Base-by-base conservation (phyloP, 2,329 filamentous ascomycete genomes). In the Dactylonectria macrodidyma region DNA sequence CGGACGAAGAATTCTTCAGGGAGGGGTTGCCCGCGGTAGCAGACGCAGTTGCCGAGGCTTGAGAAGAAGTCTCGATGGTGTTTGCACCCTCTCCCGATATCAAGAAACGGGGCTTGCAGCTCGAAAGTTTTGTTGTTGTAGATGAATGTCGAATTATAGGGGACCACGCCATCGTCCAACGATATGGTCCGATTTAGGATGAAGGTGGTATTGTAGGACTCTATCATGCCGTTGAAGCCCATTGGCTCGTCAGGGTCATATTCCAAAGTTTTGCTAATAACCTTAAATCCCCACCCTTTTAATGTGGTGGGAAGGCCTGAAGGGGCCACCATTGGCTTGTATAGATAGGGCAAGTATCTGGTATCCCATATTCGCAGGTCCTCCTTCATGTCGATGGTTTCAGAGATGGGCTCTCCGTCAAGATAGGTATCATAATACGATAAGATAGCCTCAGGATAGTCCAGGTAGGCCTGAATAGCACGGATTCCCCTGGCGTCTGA, bases 101-200 rank as follows among this genome's bases (percentile, higher is more conserved):
- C 56, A 16, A 59, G 56, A 24, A 59, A 59, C 9, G 56, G 56
- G 16, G 56, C 56, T 30, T 59, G 19, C 11, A 59, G 56, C 14
- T 59, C 16, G 38, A 44, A 59, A 12, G 12, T 41, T 26, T 59
- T 22, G n/a, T 59, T 46, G 12, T 59, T 34, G 22, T 46, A 59
- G 7, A 14, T 34, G 19, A 59, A 59, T 24, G 56, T 44, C 38
- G 56, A 59, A 47, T 59, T 59, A 12, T 46, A 59, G 36, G 56
- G 56, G 11, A 59, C 24, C 10, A 59, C 33, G 12, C 56, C 56
- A 16, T n/a, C n/a, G 14, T 26, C 56, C 2, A 11, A 14, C 16
- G 38, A 16, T n/a, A 59, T 34, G 10, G 56, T 22, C 9, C 22
- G 24, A 30, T 59, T 47, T n/a, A 46, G 22, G 9, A 19, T n/a